Evolutionary conservation across 768 basidiomycete species (phyloP).

Genomic region (Lyophyllum decastes): DNA sequence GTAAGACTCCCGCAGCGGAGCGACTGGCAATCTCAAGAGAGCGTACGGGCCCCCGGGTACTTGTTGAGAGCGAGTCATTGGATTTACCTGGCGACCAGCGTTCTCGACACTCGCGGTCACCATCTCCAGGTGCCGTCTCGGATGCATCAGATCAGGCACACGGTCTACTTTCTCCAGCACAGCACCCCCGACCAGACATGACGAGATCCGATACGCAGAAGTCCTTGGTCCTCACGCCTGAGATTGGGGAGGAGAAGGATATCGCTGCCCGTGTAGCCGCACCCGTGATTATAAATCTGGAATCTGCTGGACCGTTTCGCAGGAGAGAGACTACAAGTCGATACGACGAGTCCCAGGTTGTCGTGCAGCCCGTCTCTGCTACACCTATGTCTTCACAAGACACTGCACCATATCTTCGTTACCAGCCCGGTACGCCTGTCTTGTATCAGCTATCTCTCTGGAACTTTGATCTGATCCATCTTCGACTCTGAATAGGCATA

Average conservation of each 20-base stretch:
- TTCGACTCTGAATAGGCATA: slow-evolving; percentile 33
- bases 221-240: slow-evolving; percentile 53
- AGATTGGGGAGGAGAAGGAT: slow-evolving; percentile 63
- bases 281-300: slow-evolving; percentile 57
- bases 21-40: slow-evolving; percentile 11
- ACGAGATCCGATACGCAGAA: slow-evolving; percentile 8
- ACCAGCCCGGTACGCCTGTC: slow-evolving; percentile 55
- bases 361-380: slow-evolving; percentile 21
- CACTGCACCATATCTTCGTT: slow-evolving; percentile 51
- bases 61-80: slow-evolving; percentile 27
- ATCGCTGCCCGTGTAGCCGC: slow-evolving; percentile 61
- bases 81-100: slow-evolving; percentile 34
- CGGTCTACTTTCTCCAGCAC: slow-evolving; percentile 26
- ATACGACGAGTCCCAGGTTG: slow-evolving; percentile 27
- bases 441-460: background rate
- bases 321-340: slow-evolving; percentile 16
- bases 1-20: slow-evolving; percentile 51
- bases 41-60: slow-evolving; percentile 20
- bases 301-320: slow-evolving; percentile 19
- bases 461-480: slow-evolving; percentile 16
- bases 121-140: slow-evolving; percentile 20
- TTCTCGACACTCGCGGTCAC: slow-evolving; percentile 32
- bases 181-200: slow-evolving; percentile 14
- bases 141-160: slow-evolving; percentile 29
- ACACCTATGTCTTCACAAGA: slow-evolving; percentile 25